phyloP scores from a whole-genome alignment of 2,329 filamentous ascomycete genomes.

The Nigrograna mackinnonii region DNA sequence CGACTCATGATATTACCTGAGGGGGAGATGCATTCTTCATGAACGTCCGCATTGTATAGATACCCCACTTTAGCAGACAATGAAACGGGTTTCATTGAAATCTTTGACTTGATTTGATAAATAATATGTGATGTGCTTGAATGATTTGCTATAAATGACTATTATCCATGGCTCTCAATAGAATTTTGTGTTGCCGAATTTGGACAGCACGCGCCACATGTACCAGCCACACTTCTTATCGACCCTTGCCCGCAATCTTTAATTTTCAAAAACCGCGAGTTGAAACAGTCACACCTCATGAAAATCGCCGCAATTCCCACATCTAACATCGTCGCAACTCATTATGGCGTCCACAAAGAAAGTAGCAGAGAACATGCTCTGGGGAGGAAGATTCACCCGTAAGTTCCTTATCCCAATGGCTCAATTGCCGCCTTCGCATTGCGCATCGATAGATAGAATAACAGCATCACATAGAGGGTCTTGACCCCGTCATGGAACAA shows the following conservation, averaged over 20 bases:
- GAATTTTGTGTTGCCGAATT: too few species aligned
- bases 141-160: too few species aligned
- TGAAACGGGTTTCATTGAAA: background rate
- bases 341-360: conserved; percentile 38
- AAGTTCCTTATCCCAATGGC: conserved; percentile 14
- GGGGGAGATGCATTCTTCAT: conserved; percentile 6
- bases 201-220: too few species aligned
- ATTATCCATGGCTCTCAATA: too few species aligned
- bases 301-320: too few species aligned
- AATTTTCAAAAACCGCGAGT: too few species aligned
- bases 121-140: too few species aligned
- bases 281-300: too few species aligned
- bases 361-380: conserved; percentile 43
- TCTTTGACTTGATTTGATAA: conserved; percentile 1
- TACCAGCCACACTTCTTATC: too few species aligned
- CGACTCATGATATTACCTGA: too few species aligned
- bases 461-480: conserved; percentile 60
- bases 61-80: conserved; percentile 1
- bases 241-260: too few species aligned
- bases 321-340: conserved; percentile 3
- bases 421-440: conserved; percentile 4
- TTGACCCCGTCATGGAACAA: conserved; percentile 83
- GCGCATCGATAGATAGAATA: background rate
- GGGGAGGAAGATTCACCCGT: conserved; percentile 42
- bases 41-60: conserved; percentile 7